Percentiles rank a stretch among this genome's conserved stretches.
Conservation (phyloP, 1,284 basidiomycete genomes). For the Afroboletus lepidellus region DNA sequence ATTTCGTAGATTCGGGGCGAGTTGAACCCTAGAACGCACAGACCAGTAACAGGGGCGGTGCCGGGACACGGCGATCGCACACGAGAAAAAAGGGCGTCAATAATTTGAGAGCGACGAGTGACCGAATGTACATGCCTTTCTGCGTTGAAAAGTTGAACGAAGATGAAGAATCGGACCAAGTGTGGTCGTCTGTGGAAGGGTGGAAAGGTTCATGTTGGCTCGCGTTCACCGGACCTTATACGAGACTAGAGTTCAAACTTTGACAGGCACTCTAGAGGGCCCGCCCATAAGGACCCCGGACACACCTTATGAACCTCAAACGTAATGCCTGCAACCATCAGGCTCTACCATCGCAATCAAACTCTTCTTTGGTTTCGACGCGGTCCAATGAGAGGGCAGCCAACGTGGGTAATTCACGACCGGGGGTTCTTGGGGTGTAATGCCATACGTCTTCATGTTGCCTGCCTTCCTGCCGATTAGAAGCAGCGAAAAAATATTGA, state of each 20-base stretch:
- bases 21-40: constrained; percentile 25
- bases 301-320: constrained; percentile 23
- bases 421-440: neutral
- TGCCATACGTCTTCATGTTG: constrained; percentile 6
- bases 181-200: constrained; percentile 32
- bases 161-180: constrained; percentile 6
- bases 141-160: constrained; percentile 6
- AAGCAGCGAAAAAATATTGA: neutral
- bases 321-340: constrained; percentile 18
- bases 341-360: constrained; percentile 3
- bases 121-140: constrained; percentile 12
- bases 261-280: constrained; percentile 26
- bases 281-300: constrained; percentile 30
- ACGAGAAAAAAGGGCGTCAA: neutral
- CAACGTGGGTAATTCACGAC: constrained; percentile 4
- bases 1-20: constrained; percentile 10
- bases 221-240: constrained; percentile 36
- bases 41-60: constrained; percentile 35
- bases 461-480: constrained; percentile 1
- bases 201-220: constrained; percentile 36
- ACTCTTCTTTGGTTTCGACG: neutral
- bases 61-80: constrained; percentile 6
- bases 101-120: neutral
- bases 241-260: constrained; percentile 28
- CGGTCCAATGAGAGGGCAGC: constrained; percentile 2